Conservation (phyloP, 495 filamentous ascomycete species). For the Talaromyces thailandensis region DNA sequence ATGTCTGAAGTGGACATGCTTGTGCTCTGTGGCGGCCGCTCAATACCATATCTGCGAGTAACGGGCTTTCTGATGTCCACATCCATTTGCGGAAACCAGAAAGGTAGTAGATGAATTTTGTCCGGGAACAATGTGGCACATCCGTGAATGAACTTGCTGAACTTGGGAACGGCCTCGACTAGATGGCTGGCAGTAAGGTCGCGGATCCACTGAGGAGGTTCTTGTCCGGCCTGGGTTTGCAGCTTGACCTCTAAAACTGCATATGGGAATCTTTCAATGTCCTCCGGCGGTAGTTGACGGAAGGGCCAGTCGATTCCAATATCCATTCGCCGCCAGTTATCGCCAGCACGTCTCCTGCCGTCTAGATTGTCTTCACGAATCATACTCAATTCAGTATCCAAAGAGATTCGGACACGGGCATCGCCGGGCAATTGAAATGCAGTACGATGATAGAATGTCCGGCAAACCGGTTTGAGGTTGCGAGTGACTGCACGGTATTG, state of each 20-base stretch:
- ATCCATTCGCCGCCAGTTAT: constrained; percentile 95
- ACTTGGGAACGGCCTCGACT: constrained; percentile 96
- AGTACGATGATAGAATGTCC: constrained; percentile 95
- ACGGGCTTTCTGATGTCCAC: constrained; percentile 92
- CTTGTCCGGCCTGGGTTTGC: constrained; percentile 93
- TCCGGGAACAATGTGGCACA: constrained; percentile 77
- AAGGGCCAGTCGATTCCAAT: constrained; percentile 97
- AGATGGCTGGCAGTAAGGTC: constrained; percentile 87
- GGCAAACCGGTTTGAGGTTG: constrained; percentile 72
- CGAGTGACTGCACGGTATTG: constrained; percentile 87
- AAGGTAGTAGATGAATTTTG: constrained; percentile 84
- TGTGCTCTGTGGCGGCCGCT: constrained; percentile 63
- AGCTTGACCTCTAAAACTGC: constrained; percentile 96
- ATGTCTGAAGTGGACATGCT: constrained; percentile 71
- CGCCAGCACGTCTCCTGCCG: constrained; percentile 61
- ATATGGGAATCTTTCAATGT: constrained; percentile 89
- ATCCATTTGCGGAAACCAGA: constrained; percentile 98
- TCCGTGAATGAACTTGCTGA: constrained; percentile 98
- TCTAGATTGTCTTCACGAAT: constrained; percentile 90
- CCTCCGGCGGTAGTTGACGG: constrained; percentile 72
- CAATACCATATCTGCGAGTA: constrained; percentile 80
- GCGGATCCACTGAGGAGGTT: constrained; percentile 92
- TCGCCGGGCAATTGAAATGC: constrained; percentile 97
- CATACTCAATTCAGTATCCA: constrained; percentile 95
- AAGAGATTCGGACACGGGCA: constrained; percentile 89